phyloP scores from a whole-genome alignment of 176 grass and related monocot species.

The Canna indica region DNA sequence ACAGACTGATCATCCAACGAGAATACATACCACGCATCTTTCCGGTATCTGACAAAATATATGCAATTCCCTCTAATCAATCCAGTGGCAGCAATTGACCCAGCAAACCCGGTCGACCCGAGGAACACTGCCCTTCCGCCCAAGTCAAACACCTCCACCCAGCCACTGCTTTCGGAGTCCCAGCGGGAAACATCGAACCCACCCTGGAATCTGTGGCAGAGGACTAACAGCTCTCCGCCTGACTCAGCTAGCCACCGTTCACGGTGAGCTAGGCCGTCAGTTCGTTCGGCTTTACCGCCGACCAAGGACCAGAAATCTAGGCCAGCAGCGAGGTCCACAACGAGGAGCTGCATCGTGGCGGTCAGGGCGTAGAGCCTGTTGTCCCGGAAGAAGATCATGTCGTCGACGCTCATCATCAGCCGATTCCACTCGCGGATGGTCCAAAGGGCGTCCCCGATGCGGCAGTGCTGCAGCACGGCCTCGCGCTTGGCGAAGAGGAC shows the following conservation, averaged over 20 bases:
- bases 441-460: slow-evolving; percentile 38
- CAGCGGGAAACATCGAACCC: slow-evolving; percentile 35
- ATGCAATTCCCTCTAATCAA: slow-evolving; percentile 39
- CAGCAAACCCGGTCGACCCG: slow-evolving; percentile 38
- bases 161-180: slow-evolving; percentile 28
- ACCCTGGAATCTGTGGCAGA: background rate
- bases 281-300: slow-evolving; percentile 11
- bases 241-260: slow-evolving; percentile 35
- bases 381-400: slow-evolving; percentile 51
- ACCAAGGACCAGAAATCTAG: slow-evolving; percentile 25
- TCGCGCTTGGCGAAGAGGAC: slow-evolving; percentile 32
- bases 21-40: slow-evolving; percentile 40
- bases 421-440: slow-evolving; percentile 5
- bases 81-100: slow-evolving; percentile 30
- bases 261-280: background rate
- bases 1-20: slow-evolving; percentile 34
- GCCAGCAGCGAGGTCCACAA: slow-evolving; percentile 19
- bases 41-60: slow-evolving; percentile 29
- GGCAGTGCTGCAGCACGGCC: slow-evolving; percentile 29
- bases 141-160: slow-evolving; percentile 35
- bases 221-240: slow-evolving; percentile 18
- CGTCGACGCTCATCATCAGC: slow-evolving; percentile 21
- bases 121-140: slow-evolving; percentile 43
- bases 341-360: slow-evolving; percentile 28
- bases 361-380: slow-evolving; percentile 44